A percentile compares a stretch with the other conserved stretches of the same genome.
Evolutionary conservation across 371 early-diverging fungal genomes (phyloP).

Genomic region (Amoeboaphelidium protococcarum): DNA sequence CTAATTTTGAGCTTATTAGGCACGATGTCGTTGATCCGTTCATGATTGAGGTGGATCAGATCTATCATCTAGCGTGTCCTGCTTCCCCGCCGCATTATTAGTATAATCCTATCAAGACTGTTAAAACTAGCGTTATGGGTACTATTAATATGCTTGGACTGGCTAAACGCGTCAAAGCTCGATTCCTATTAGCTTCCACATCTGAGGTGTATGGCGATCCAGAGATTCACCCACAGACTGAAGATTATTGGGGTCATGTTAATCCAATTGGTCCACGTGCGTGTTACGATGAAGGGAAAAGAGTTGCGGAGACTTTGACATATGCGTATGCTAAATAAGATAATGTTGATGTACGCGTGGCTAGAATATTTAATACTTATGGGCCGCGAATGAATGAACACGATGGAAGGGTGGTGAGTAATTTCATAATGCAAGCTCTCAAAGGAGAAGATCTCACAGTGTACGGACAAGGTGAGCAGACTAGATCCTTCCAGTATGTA

Average conservation of each 20-base stretch:
- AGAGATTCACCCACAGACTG: conserved; percentile 59
- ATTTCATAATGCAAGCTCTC: conserved; percentile 64
- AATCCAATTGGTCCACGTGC: conserved; percentile 52
- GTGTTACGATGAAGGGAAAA: conserved; percentile 74
- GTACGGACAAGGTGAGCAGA: conserved; percentile 57
- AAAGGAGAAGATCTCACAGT: conserved; percentile 44
- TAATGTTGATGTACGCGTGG: conserved; percentile 53
- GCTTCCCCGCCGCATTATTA: conserved; percentile 75
- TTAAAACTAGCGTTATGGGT: conserved; percentile 62
- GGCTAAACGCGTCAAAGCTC: conserved; percentile 50
- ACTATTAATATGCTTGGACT: conserved; percentile 73
- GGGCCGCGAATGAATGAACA: conserved; percentile 67
- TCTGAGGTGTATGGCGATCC: conserved; percentile 80
- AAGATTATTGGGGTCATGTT: conserved; percentile 60
- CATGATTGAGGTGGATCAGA: conserved; percentile 56
- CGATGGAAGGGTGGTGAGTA: conserved; percentile 69
- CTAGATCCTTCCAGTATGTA: conserved; percentile 63
- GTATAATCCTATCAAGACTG: conserved; percentile 59
- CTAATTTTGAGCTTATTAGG: conserved; percentile 53
- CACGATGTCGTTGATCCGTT: conserved; percentile 49
- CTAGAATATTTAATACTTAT: conserved; percentile 41
- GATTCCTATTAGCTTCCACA: conserved; percentile 50
- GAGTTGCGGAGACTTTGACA: conserved; percentile 59
- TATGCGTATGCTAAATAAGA: conserved; percentile 53
- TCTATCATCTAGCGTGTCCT: conserved; percentile 62